phyloP scores from a whole-genome alignment of 495 filamentous ascomycete species.

The Amorphotheca resinae region DNA sequence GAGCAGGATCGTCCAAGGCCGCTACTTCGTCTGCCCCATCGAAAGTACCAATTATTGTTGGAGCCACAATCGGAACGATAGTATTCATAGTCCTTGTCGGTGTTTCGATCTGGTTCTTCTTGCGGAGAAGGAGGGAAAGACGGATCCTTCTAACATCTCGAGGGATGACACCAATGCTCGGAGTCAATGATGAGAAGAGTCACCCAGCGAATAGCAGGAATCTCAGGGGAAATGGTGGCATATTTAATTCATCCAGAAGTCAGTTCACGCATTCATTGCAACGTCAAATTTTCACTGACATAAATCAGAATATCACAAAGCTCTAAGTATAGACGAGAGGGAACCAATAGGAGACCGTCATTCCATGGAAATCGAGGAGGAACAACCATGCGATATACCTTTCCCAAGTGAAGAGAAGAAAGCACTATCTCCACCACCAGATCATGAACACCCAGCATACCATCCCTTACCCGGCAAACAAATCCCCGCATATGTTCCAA shows the following conservation, averaged over 20 bases:
- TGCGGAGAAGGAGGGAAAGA: conserved; percentile 1
- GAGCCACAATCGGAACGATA: conserved; percentile 3
- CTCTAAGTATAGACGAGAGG: background rate
- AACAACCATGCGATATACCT: background rate
- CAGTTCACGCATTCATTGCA: background rate
- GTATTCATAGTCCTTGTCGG: conserved; percentile 1
- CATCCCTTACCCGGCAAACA: conserved; percentile 6
- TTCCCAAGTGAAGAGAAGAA: conserved; percentile 13
- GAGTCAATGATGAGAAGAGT: background rate
- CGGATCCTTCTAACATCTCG: background rate
- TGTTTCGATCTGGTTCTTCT: conserved; percentile 1
- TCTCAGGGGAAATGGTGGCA: background rate
- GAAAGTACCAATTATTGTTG: conserved; percentile 10
- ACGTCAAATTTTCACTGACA: background rate
- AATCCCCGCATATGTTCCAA: background rate
- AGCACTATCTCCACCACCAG: conserved; percentile 6
- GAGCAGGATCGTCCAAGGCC: background rate
- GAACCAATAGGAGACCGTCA: background rate
- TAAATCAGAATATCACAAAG: conserved; percentile 1
- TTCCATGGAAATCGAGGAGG: background rate
- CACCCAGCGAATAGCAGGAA: background rate
- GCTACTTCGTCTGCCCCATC: background rate
- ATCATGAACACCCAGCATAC: conserved; percentile 11
- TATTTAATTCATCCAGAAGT: background rate
- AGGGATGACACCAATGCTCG: background rate